phyloP scores from a whole-genome alignment of 1,139 yeast species.

The Candida labiduridarum region DNA sequence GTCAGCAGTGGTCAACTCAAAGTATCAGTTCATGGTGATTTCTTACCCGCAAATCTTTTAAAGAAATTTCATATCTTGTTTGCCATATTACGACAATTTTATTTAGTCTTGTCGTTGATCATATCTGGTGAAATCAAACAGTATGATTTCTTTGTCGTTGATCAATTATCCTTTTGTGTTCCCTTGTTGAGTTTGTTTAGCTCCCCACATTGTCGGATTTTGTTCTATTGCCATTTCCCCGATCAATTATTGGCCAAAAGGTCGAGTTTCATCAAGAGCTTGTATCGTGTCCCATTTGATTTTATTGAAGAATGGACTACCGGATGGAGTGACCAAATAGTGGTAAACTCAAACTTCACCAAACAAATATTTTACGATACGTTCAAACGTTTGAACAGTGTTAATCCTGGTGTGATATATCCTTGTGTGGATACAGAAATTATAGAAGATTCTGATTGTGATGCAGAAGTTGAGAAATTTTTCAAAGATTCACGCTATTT shows the following conservation, averaged over 20 bases:
- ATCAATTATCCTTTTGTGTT: constrained; percentile 83
- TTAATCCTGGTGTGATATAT: constrained; percentile 73
- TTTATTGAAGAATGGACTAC: constrained; percentile 80
- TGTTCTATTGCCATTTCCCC: constrained; percentile 96
- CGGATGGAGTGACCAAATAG: constrained; percentile 71
- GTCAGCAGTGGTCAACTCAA: constrained; percentile 56
- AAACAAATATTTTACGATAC: constrained; percentile 66
- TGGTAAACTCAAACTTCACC: constrained; percentile 89
- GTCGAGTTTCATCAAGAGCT: constrained; percentile 52
- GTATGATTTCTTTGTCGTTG: constrained; percentile 79
- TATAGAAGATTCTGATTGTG: constrained; percentile 22
- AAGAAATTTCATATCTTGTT: constrained; percentile 78
- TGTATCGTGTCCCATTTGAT: constrained; percentile 85
- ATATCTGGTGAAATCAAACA: constrained; percentile 46
- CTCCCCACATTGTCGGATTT: constrained; percentile 43
- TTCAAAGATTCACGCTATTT: constrained; percentile 45
- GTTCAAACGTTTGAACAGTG: constrained; percentile 46
- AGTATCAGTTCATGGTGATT: constrained; percentile 80
- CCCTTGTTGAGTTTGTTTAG: constrained; percentile 68
- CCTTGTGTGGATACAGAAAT: constrained; percentile 73
- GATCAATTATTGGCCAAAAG: constrained; percentile 77
- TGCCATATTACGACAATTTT: constrained; percentile 83
- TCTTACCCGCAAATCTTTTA: constrained; percentile 67
- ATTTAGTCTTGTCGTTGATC: constrained; percentile 55
- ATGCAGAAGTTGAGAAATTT: constrained; percentile 35